A percentile compares a stretch with the other conserved stretches of the same genome.
Conservation (phyloP, 2,329 filamentous ascomycete species). For the Xylariaceae sp. region DNA sequence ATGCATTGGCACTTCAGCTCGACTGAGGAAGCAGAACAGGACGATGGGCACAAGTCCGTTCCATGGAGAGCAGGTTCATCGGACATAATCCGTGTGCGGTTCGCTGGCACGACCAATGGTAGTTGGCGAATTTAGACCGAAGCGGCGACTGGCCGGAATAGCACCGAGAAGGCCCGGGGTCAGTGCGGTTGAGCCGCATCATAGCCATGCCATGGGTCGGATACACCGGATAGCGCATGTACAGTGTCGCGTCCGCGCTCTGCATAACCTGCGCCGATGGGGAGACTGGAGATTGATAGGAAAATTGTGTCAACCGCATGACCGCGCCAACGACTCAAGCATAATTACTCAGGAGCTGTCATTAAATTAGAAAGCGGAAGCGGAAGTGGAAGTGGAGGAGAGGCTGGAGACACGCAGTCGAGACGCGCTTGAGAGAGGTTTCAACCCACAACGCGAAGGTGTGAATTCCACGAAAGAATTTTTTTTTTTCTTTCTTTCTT, state of each 20-base stretch:
- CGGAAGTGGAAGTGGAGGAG: too few relatives aligned
- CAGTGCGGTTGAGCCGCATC: constrained; percentile 17
- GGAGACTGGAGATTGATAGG: too few relatives aligned
- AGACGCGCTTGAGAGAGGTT: too few relatives aligned
- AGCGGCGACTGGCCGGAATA: constrained; percentile 17
- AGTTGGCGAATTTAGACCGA: constrained; percentile 4
- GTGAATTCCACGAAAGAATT: neutral
- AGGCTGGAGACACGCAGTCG: too few relatives aligned
- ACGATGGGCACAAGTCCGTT: neutral
- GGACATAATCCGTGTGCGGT: neutral
- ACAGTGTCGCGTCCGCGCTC: neutral
- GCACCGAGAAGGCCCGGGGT: constrained; percentile 12
- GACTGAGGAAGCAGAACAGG: neutral
- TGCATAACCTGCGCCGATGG: neutral
- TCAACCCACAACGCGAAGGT: neutral
- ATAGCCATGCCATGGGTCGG: constrained; percentile 14
- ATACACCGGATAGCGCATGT: neutral
- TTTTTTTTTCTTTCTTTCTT: neutral
- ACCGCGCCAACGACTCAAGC: neutral
- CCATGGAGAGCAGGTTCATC: constrained; percentile 8
- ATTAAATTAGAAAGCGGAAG: too few relatives aligned
- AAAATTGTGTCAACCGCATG: neutral
- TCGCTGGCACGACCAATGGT: constrained; percentile 9
- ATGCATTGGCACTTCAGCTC: constrained; percentile 2
- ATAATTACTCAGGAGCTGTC: neutral